A percentile compares a stretch with the other conserved stretches of the same genome.
These are phyloP conservation scores for Cylindricascospora bacillispora DNA, from an alignment of 1,139 yeast genomes.

Conservation along the genomic window DNA sequence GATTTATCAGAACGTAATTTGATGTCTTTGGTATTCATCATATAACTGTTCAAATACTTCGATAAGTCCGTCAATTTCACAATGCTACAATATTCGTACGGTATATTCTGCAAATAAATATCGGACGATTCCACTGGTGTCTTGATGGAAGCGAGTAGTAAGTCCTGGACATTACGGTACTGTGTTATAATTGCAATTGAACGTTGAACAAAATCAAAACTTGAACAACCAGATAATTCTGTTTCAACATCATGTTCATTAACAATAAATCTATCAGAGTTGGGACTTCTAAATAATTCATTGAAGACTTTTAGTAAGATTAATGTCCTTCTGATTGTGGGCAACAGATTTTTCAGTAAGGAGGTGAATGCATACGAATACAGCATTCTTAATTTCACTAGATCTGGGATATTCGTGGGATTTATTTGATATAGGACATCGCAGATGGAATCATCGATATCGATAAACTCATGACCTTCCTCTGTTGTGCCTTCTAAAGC, in stretches of 20 bases:
- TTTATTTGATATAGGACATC: too few relatives aligned
- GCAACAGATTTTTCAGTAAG: conserved; percentile 14
- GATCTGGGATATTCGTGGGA: background rate
- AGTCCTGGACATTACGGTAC: conserved; percentile 7
- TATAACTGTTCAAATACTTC: conserved; percentile 52
- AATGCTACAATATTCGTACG: conserved; percentile 53
- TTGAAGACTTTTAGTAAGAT: conserved; percentile 19
- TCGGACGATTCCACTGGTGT: conserved; percentile 6
- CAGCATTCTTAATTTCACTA: background rate
- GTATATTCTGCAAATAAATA: conserved; percentile 11
- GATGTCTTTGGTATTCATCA: conserved; percentile 33
- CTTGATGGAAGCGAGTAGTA: too few relatives aligned
- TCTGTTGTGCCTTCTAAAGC: conserved; percentile 1
- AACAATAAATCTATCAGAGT: conserved; percentile 8
- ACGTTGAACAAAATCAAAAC: conserved; percentile 8
- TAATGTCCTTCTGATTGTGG: conserved; percentile 20
- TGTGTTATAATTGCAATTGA: conserved; percentile 10
- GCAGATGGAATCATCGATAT: background rate
- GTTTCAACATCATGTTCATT: conserved; percentile 11
- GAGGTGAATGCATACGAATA: conserved; percentile 14
- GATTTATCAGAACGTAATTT: conserved; percentile 20
- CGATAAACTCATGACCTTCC: background rate
- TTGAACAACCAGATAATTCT: conserved; percentile 5
- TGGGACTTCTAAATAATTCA: conserved; percentile 10
- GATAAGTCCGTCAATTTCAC: conserved; percentile 54